Evolutionary conservation across 2,329 filamentous ascomycete species (phyloP).

Genomic region (Aureobasidium sp.): DNA sequence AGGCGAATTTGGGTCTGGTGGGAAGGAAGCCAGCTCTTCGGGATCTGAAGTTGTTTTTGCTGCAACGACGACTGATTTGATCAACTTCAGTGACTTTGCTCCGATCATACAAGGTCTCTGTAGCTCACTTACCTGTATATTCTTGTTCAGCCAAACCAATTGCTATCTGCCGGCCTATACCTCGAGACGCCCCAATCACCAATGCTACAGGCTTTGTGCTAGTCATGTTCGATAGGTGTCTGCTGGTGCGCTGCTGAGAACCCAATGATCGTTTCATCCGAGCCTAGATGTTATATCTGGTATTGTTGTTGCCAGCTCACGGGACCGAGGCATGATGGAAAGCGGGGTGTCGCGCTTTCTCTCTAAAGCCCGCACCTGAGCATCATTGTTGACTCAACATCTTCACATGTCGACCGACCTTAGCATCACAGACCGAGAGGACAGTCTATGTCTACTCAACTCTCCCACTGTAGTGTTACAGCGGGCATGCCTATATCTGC

Average conservation of each 20-base stretch:
- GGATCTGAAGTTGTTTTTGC: slow-evolving; percentile 67
- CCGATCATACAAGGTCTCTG: background rate
- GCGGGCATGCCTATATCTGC: background rate
- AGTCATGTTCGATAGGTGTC: background rate
- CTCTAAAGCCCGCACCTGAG: background rate
- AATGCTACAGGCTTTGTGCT: slow-evolving; percentile 19
- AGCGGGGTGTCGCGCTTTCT: background rate
- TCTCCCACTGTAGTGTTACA: background rate
- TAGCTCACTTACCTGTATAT: slow-evolving; percentile 52
- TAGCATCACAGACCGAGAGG: background rate
- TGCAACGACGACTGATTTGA: slow-evolving; percentile 58
- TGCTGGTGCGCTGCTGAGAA: background rate
- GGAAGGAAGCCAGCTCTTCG: slow-evolving; percentile 49
- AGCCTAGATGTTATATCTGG: background rate
- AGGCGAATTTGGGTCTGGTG: slow-evolving; percentile 67
- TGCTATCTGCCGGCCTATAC: slow-evolving; percentile 73
- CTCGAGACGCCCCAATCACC: slow-evolving; percentile 51
- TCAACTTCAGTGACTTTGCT: background rate
- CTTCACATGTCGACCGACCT: background rate
- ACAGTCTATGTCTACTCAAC: background rate
- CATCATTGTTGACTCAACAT: background rate
- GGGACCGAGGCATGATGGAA: background rate
- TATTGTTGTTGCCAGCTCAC: background rate
- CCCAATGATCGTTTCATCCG: background rate
- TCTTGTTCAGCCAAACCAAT: slow-evolving; percentile 64